Evolutionary conservation across 495 filamentous ascomycete species (phyloP).

Genomic region (Massariosphaeria phaeospora): DNA sequence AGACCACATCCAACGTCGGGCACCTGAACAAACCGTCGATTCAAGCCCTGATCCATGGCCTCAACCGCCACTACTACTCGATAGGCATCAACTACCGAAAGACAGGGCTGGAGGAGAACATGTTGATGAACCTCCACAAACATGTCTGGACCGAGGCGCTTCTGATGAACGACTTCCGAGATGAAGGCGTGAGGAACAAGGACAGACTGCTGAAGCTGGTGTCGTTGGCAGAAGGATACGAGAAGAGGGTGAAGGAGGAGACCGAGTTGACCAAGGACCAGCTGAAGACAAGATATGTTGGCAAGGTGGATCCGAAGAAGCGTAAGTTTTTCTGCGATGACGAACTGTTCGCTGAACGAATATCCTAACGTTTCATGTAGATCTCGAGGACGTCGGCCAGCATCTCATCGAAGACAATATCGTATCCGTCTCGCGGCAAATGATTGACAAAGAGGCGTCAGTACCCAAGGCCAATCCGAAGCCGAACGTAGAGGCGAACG

Average conservation of each 20-base stretch:
- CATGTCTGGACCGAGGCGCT: constrained; percentile 97
- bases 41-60: constrained; percentile 95
- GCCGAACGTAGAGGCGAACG: constrained; percentile 53
- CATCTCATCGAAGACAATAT: constrained; percentile 98
- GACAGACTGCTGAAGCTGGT: constrained; percentile 84
- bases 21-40: constrained; percentile 99
- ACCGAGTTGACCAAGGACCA: constrained; percentile 95
- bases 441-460: constrained; percentile 98
- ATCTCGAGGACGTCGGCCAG: constrained; percentile 93
- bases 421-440: constrained; percentile 88
- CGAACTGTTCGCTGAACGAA: not conserved
- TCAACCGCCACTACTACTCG: constrained; percentile 98
- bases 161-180: constrained; percentile 92
- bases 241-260: constrained; percentile 98
- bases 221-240: constrained; percentile 86
- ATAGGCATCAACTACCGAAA: constrained; percentile 98
- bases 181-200: constrained; percentile 75
- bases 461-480: constrained; percentile 49
- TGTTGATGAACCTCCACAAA: constrained; percentile 99
- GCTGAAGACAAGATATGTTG: constrained; percentile 96
- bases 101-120: constrained; percentile 96
- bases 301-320: constrained; percentile 98
- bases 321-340: constrained; percentile 50
- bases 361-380: constrained; percentile 42
- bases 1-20: constrained; percentile 95